Base-by-base conservation (phyloP, 1,139 yeast genomes). In the Zhuliangozyma blackwelliae region DNA sequence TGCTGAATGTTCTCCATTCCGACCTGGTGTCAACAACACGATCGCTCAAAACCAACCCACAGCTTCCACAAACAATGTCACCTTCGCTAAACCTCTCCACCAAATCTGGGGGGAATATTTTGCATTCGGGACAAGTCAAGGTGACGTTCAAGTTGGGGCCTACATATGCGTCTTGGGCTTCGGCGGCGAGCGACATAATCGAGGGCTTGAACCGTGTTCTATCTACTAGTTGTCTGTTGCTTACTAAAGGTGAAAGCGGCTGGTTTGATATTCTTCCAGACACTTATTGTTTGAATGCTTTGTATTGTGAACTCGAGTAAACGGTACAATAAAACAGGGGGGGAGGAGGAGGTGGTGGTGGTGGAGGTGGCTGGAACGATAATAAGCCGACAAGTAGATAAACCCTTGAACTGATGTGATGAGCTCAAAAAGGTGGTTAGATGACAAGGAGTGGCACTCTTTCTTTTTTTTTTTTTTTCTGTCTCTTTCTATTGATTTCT, bases 1-100 rank as follows among this genome's bases (percentile, higher is more conserved):
- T 92, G 45, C 85, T 79, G 62, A 92, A 92, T 2, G 98, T 92
- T 70, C 98, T 86, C 98, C 98, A 92, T 69, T 92, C 98, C 2
- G 96, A 87, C 50, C 98, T 73, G 5, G 96, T 90, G 56, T 92
- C 98, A 26, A 92, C 96, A 37, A 92, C 84, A 47, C 95, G 72
- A 57, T 89, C 96, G 50, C 96, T 88, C 25, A 92, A 73, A 2
- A 92, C 98, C 43, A 92, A 70, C 19, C 97, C 98, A 68, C 98
- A 92, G 49, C 90, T 75, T 9, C 96, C 97, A 67, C 98, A 92
- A 19, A 92, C 97, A 53, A 92, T 89, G 61, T 92, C 98, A 23
- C 98, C 98, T 61, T 92, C 97, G 50, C 95, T 84, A 54, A 90
- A 94, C 51, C 97, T 71, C 65, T 92, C 98, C 28, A 90, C 87